Evolutionary conservation across 495 filamentous ascomycete species (phyloP), one percentile per base, ranked within the genome.

Genomic region (Penicillium goetzii): DNA sequence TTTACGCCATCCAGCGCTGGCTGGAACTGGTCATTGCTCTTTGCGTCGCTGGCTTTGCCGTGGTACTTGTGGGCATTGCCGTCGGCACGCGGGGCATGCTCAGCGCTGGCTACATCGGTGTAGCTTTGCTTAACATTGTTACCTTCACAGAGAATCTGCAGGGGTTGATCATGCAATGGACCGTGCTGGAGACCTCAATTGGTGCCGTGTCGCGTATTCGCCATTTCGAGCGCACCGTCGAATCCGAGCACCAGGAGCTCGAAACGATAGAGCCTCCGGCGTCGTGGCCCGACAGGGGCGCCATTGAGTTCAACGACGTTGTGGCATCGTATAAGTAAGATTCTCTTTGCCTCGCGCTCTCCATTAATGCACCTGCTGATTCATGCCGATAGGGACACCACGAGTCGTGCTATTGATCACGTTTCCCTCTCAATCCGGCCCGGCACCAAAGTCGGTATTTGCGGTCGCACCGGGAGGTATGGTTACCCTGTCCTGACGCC

Each of bases 1-100:
- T 76, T 78, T 60, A 87, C 82, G 82, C 73, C 83, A 28, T 90
- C 82, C 76, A 90, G 84, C 79, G 86, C 45, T 92, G 90, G 88
- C 81, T 93, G 68, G 81, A 79, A 12, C 81, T 88, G 67, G 81
- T 87, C 11, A 83, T 92, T 79, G 71, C 85, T 14, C 61, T 88
- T 90, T 1, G 75, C 81, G 45, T 23, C 56, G 79, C 85, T 25
- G 34, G 11, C 2, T 34, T 66, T 17, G 63, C 58, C 8, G 21
- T 65, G 3, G 74, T 85, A 36, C 80, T 91, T 21, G 82, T 85
- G 0, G 71, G 76, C 4, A 67, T 87, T 6, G 79, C 90, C 6
- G 59, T 67, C 26, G 41, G 47, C 2, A 33, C 55, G 1, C 14
- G 40, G 15, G 26, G 23, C 17, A 55, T 47, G 1, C 61, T 56